Conservation (phyloP, 805 yeast species). For the Candida broadrunensis region DNA sequence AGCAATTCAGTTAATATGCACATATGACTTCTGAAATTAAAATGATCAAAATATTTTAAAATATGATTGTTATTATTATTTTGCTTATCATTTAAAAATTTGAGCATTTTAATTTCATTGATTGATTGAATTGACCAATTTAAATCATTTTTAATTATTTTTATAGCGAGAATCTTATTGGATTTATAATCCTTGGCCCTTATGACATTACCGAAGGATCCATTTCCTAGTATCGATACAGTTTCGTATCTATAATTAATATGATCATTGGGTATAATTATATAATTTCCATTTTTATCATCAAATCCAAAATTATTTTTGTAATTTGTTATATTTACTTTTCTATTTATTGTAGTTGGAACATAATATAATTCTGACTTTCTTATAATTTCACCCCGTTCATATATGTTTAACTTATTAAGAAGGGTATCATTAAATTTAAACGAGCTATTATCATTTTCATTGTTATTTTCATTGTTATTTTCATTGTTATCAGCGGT, state of each 20-base stretch:
- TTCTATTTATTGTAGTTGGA: constrained; percentile 29
- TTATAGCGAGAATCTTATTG: constrained; percentile 62
- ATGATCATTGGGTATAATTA: constrained; percentile 59
- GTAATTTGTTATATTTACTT: constrained; percentile 35
- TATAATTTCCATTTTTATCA: constrained; percentile 63
- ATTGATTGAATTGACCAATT: constrained; percentile 76
- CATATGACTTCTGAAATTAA: constrained; percentile 77
- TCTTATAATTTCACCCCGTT: constrained; percentile 58
- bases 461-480: constrained; percentile 3
- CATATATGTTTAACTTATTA: constrained; percentile 46
- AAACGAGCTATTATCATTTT: constrained; percentile 1
- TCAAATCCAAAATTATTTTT: constrained; percentile 67
- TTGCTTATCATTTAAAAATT: constrained; percentile 34
- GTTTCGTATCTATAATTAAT: constrained; percentile 73
- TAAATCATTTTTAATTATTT: constrained; percentile 70
- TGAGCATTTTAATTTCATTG: constrained; percentile 68
- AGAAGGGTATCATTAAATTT: constrained; percentile 4
- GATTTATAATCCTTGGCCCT: constrained; percentile 64
- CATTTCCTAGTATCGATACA: constrained; percentile 59
- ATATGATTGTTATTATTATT: constrained; percentile 23
- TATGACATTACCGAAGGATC: constrained; percentile 80
- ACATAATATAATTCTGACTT: constrained; percentile 48
- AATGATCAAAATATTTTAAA: constrained; percentile 63
- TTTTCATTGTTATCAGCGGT: too few relatives aligned
- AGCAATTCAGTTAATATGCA: constrained; percentile 76